These are phyloP conservation scores for Cyberlindnera bimundalis DNA, from an alignment of 805 yeast species.

Conservation along the genomic window DNA sequence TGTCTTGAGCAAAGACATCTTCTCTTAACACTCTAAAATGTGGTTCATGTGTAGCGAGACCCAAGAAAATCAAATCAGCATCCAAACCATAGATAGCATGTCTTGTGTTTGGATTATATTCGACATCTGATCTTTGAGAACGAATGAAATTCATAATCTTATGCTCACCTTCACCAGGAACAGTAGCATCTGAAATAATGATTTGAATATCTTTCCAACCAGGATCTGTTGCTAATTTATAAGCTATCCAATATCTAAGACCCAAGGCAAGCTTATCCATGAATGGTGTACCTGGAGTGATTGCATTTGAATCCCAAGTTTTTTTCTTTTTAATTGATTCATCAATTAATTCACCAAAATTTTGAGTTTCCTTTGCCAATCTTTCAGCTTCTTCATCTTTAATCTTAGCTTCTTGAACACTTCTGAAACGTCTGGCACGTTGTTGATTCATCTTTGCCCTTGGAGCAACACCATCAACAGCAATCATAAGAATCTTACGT, in stretches of 20 bases:
- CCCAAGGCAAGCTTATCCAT: constrained; percentile 85
- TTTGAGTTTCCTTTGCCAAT: constrained; percentile 29
- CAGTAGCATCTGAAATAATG: constrained; percentile 88
- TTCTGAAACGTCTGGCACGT: constrained; percentile 90
- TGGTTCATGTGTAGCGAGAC: constrained; percentile 97
- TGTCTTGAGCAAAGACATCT: constrained; percentile 82
- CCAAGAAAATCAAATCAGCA: constrained; percentile 95
- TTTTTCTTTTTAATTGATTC: constrained; percentile 68
- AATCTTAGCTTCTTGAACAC: constrained; percentile 91
- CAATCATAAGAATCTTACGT: constrained; percentile 89
- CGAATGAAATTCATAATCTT: constrained; percentile 95
- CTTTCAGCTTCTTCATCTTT: constrained; percentile 67
- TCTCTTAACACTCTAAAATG: constrained; percentile 92
- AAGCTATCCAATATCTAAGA: constrained; percentile 82
- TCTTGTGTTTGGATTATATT: constrained; percentile 87
- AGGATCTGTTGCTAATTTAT: constrained; percentile 81
- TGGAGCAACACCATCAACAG: constrained; percentile 98
- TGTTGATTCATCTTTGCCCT: constrained; percentile 98
- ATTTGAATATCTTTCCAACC: constrained; percentile 79
- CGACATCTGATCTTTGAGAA: constrained; percentile 81
- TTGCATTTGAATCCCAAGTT: constrained; percentile 86
- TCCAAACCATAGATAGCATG: constrained; percentile 97
- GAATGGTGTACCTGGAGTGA: constrained; percentile 96
- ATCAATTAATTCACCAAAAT: constrained; percentile 64
- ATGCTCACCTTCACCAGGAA: constrained; percentile 98